Conservation (phyloP, 805 yeast genomes). For the Ogataea nitratoaversa region DNA sequence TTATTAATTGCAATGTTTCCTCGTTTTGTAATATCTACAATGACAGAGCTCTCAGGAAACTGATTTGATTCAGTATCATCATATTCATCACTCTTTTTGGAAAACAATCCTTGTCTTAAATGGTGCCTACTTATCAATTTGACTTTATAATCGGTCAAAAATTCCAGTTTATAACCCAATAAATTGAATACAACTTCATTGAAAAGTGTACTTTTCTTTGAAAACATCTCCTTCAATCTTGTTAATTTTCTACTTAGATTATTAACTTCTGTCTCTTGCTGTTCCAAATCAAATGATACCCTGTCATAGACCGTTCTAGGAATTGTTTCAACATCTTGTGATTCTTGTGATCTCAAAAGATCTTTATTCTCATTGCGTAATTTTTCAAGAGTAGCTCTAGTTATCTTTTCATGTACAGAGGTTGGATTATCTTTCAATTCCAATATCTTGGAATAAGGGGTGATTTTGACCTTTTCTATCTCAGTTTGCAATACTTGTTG, state of each 20-base stretch:
- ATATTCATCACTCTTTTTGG: slow-evolving; percentile 24
- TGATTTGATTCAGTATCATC: slow-evolving; percentile 8
- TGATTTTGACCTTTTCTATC: slow-evolving; percentile 34
- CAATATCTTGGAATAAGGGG: slow-evolving; percentile 39
- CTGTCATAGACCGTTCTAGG: slow-evolving; percentile 66
- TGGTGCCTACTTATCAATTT: slow-evolving; percentile 41
- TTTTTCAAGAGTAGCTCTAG: slow-evolving; percentile 44
- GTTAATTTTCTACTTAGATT: slow-evolving; percentile 47
- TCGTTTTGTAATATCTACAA: slow-evolving; percentile 14
- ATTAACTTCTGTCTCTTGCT: slow-evolving; percentile 43
- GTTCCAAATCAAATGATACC: slow-evolving; percentile 47
- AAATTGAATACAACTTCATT: slow-evolving; percentile 61
- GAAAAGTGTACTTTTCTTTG: slow-evolving; percentile 66
- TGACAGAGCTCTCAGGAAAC: slow-evolving; percentile 20
- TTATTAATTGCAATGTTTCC: slow-evolving; percentile 35
- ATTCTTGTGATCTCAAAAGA: slow-evolving; percentile 30
- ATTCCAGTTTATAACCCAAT: slow-evolving; percentile 72
- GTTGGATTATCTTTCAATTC: slow-evolving; percentile 68
- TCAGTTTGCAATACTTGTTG: slow-evolving; percentile 1
- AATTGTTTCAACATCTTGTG: slow-evolving; percentile 25
- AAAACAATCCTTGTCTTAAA: background rate
- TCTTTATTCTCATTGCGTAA: slow-evolving; percentile 58
- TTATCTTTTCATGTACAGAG: slow-evolving; percentile 54
- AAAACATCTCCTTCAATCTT: slow-evolving; percentile 54
- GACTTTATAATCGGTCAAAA: slow-evolving; percentile 52